A percentile compares a stretch with the other conserved stretches of the same genome.
Evolutionary conservation across 1,139 yeast genomes (phyloP).

Genomic region (Diutina pseudorugosa): DNA sequence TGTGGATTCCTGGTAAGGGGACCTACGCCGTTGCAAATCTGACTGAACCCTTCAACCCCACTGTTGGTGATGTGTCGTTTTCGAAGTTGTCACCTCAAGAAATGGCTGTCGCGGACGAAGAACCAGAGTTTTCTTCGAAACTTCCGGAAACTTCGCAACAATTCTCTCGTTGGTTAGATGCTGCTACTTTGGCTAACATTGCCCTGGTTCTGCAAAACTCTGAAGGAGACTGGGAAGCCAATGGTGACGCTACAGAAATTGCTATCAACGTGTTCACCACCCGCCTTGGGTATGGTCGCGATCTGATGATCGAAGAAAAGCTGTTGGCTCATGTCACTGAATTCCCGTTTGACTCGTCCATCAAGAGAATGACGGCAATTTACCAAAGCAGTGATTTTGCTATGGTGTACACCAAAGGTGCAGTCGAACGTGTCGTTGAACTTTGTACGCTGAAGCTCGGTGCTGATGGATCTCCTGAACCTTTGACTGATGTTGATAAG

Average conservation of each 20-base stretch:
- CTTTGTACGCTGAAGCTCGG: slow-evolving; percentile 40
- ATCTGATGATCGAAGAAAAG: slow-evolving; percentile 18
- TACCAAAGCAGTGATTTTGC: slow-evolving; percentile 16
- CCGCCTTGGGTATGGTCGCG: slow-evolving; percentile 40
- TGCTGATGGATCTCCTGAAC: neutral
- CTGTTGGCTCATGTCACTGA: slow-evolving; percentile 40
- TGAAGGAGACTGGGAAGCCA: slow-evolving; percentile 56
- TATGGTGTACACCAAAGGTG: slow-evolving; percentile 57
- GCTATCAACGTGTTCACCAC: slow-evolving; percentile 67
- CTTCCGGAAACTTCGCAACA: slow-evolving; percentile 5
- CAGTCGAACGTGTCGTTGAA: slow-evolving; percentile 58
- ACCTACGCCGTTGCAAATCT: slow-evolving; percentile 48
- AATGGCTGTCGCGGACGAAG: slow-evolving; percentile 26
- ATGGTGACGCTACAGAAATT: slow-evolving; percentile 79
- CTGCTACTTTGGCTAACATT: slow-evolving; percentile 65
- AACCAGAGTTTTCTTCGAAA: slow-evolving; percentile 17
- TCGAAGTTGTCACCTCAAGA: slow-evolving; percentile 29
- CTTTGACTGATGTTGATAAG: slow-evolving; percentile 8
- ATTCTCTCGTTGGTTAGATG: slow-evolving; percentile 30
- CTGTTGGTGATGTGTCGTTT: slow-evolving; percentile 43
- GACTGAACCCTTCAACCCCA: slow-evolving; percentile 65
- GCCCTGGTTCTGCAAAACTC: slow-evolving; percentile 39
- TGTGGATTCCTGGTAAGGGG: slow-evolving; percentile 69
- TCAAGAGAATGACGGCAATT: slow-evolving; percentile 63
- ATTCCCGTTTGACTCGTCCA: slow-evolving; percentile 68